Evolutionary conservation across 192 early-diverging fungal species (phyloP).

Genomic region (Coemansia sp.): DNA sequence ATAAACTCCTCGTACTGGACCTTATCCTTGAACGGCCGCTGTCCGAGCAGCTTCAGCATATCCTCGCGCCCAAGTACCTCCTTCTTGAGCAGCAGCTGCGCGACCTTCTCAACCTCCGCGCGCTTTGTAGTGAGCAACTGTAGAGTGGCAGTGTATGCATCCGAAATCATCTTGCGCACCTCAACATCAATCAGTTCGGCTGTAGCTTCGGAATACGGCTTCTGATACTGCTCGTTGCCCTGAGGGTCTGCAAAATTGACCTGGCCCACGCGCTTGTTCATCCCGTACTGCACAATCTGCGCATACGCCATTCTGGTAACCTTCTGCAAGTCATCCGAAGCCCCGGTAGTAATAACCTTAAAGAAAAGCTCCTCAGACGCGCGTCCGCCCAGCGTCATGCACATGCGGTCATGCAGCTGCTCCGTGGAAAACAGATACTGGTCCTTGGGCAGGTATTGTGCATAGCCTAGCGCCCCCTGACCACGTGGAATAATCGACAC

Average conservation of each 20-base stretch:
- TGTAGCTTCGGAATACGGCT: slow-evolving; percentile 96
- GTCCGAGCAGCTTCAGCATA: slow-evolving; percentile 87
- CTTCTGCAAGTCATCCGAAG: slow-evolving; percentile 96
- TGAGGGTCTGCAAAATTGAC: slow-evolving; percentile 75
- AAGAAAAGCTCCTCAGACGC: slow-evolving; percentile 94
- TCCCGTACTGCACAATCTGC: slow-evolving; percentile 91
- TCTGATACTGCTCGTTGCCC: slow-evolving; percentile 77
- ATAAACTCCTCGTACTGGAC: slow-evolving; percentile 71
- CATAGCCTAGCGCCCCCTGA: slow-evolving; percentile 92
- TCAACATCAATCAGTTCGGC: slow-evolving; percentile 93
- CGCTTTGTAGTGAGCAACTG: slow-evolving; percentile 82
- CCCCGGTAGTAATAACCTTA: slow-evolving; percentile 90
- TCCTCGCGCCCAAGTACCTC: slow-evolving; percentile 96
- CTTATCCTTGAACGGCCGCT: slow-evolving; percentile 75
- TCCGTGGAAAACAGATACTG: slow-evolving; percentile 91
- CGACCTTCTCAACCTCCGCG: slow-evolving; percentile 87
- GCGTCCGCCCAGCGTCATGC: slow-evolving; percentile 84
- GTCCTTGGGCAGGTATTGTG: slow-evolving; percentile 98
- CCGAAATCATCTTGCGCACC: slow-evolving; percentile 77
- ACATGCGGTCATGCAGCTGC: slow-evolving; percentile 89
- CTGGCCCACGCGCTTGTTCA: slow-evolving; percentile 86
- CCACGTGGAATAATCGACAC: slow-evolving; percentile 99
- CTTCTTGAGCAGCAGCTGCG: slow-evolving; percentile 87
- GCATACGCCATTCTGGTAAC: slow-evolving; percentile 98
- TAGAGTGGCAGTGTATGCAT: slow-evolving; percentile 81